A percentile compares a stretch with the other conserved stretches of the same genome.
Conservation (phyloP, 2,329 filamentous ascomycete species). For the Macrophomina pseudophaseolina region DNA sequence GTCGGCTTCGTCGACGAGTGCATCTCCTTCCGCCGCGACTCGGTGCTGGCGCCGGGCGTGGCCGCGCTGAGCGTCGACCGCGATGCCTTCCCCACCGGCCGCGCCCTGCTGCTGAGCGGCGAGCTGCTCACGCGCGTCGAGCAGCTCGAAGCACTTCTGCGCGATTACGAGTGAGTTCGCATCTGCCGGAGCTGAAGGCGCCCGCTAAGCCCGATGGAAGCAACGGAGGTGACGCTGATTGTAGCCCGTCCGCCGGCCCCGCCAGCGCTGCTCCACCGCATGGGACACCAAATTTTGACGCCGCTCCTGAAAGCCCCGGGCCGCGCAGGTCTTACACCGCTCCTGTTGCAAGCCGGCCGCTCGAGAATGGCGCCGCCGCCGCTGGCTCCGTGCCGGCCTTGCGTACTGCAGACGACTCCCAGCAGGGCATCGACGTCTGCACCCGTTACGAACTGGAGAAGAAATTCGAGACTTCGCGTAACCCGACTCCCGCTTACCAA, state of each 20-base stretch:
- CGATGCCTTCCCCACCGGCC: conserved; percentile 7
- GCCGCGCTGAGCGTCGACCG: conserved; percentile 10
- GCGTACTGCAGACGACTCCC: neutral
- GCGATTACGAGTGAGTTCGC: neutral
- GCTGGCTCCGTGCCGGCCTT: neutral
- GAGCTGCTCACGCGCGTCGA: conserved; percentile 4
- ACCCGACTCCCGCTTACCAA: neutral
- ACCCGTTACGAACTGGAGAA: neutral
- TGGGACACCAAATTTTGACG: neutral
- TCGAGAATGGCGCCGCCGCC: neutral
- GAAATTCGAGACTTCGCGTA: neutral
- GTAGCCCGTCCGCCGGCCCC: neutral
- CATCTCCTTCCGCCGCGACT: conserved; percentile 21
- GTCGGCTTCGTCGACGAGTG: conserved; percentile 7
- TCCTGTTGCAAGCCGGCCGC: neutral
- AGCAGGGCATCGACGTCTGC: neutral
- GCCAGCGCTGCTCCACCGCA: neutral
- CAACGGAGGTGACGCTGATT: neutral
- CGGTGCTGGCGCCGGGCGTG: neutral
- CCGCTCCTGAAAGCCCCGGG: neutral
- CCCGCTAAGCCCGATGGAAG: conserved; percentile 5
- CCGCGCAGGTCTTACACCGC: neutral
- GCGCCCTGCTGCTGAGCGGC: conserved; percentile 6
- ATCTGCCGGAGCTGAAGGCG: neutral
- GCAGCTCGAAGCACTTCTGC: neutral